Percentiles rank a stretch among this genome's conserved stretches.
These are phyloP conservation scores for Pyronema omphalodes DNA, from an alignment of 495 filamentous ascomycete species.

Conservation along the genomic window DNA sequence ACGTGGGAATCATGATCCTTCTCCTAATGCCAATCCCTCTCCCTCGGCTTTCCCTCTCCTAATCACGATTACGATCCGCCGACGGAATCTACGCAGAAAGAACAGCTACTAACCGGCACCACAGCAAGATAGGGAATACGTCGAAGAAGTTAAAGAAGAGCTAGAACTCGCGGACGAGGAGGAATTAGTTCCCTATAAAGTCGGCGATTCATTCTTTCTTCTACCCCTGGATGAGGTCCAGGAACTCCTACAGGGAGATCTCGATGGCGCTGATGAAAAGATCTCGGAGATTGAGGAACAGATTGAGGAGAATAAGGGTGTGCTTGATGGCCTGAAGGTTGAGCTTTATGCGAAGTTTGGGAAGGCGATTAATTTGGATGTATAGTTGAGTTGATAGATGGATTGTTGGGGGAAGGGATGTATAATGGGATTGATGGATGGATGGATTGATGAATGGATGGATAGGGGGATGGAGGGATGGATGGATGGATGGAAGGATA, in stretches of 20 bases:
- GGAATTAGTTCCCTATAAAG: slow-evolving; percentile 81
- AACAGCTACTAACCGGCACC: too few species aligned
- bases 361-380: slow-evolving; percentile 4
- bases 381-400: background rate
- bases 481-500: background rate
- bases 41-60: background rate
- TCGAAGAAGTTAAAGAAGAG: slow-evolving; percentile 79
- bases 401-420: too few species aligned
- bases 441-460: too few species aligned
- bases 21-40: too few species aligned
- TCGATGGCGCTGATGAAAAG: slow-evolving; percentile 53
- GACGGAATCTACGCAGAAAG: background rate
- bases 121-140: slow-evolving; percentile 95
- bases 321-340: slow-evolving; percentile 75
- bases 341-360: slow-evolving; percentile 58
- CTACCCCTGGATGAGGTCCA: slow-evolving; percentile 70
- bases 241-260: slow-evolving; percentile 53
- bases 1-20: slow-evolving; percentile 9
- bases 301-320: slow-evolving; percentile 52
- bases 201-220: slow-evolving; percentile 86
- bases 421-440: background rate
- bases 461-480: too few species aligned
- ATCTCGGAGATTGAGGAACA: slow-evolving; percentile 59
- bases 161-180: slow-evolving; percentile 93
- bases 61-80: background rate